phyloP scores from a whole-genome alignment of 768 basidiomycete genomes.

The Termitomyces sp. region DNA sequence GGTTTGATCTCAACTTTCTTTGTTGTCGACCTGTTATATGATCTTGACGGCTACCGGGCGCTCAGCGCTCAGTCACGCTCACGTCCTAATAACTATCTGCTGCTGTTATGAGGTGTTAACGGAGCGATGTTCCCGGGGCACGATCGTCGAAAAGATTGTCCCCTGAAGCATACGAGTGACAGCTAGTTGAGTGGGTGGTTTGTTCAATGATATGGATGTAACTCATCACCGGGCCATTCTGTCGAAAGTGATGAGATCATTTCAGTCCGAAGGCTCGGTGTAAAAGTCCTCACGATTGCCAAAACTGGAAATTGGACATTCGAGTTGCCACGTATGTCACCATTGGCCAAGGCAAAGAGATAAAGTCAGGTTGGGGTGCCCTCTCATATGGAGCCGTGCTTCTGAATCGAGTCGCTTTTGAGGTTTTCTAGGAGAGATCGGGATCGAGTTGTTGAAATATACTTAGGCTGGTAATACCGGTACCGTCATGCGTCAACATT shows the following conservation, averaged over 20 bases:
- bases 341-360: too few species aligned
- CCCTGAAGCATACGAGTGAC: conserved; percentile 13
- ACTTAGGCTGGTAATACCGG: too few species aligned
- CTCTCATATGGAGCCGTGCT: too few species aligned
- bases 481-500: too few species aligned
- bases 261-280: background rate
- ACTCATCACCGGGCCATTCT: conserved; percentile 20
- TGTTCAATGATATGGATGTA: background rate
- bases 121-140: conserved; percentile 17
- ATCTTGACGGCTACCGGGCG: too few species aligned
- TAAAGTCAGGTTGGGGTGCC: background rate
- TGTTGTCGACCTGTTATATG: conserved; percentile 16
- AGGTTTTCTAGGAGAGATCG: too few species aligned
- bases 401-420: too few species aligned
- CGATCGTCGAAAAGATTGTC: conserved; percentile 22
- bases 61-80: too few species aligned
- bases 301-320: conserved; percentile 17
- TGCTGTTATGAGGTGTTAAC: too few species aligned
- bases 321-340: conserved; percentile 14
- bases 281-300: conserved; percentile 15
- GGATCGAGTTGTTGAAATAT: too few species aligned
- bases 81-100: too few species aligned
- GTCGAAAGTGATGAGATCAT: conserved; percentile 5
- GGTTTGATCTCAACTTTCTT: conserved; percentile 4
- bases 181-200: too few species aligned